Evolutionary conservation across 2,329 filamentous ascomycete species (phyloP), one percentile per base, ranked within the genome.

Genomic region (Neonectria coccinea): DNA sequence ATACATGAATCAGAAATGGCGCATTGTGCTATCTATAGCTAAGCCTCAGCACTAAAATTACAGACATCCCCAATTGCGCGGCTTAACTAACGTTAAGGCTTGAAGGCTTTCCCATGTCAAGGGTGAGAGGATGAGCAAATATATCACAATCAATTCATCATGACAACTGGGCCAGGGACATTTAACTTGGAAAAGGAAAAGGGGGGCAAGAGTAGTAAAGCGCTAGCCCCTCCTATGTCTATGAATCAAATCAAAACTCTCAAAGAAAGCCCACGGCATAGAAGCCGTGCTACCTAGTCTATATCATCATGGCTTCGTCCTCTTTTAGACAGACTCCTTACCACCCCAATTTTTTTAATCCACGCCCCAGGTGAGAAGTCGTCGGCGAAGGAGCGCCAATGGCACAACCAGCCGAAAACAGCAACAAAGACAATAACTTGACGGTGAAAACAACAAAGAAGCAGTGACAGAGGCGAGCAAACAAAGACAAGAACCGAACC

Each of bases 251-350:
- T 56, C 60, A 45, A 48, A 61, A 45, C 39, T 33, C 20, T 47
- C 55, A 59, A 53, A 11, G 12, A 39, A 65, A 60, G 20, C 51
- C 48, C 41, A 31, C 33, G 59, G 51, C 27, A 47, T 45, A 54
- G 55, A 59, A 70, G 48, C 59, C 25, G 64, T 27, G 44, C 48
- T 59, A 52, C 67, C 63, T 56, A 65, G 59, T 73, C 70, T 71
- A 68, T 68, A 71, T 66, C 60, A 51, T 59, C 55, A 50, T 65
- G 56, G 66, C 63, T 63, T 70, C 50, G 42, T 68, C 71, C 70
- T 69, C 58, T 57, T 59, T 64, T 69, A 53, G 41, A 60, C 52
- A 63, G 62, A 73, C 64, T 58, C 69, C 62, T 52, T 61, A 61
- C 57, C 70, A 54, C 53, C 58, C 44, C 69, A 33, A 45, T 64